These are phyloP conservation scores for Elsinoe arachidis DNA, from an alignment of 2,329 filamentous ascomycete genomes.

Conservation along the genomic window DNA sequence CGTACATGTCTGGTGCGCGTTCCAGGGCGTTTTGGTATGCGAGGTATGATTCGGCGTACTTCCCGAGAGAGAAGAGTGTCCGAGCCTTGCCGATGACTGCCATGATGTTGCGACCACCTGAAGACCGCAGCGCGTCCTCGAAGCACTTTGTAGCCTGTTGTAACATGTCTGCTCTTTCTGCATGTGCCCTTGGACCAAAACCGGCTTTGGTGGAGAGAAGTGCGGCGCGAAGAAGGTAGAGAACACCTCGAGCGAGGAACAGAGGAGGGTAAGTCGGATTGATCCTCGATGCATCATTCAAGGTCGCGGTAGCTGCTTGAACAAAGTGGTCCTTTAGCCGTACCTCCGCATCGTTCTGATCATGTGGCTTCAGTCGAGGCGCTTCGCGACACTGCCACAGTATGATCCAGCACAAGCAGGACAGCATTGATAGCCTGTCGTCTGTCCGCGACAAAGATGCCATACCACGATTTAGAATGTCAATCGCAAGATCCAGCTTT, in stretches of 20 bases:
- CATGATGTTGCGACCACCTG: conserved; percentile 80
- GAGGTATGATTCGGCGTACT: conserved; percentile 73
- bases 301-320: conserved; percentile 75
- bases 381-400: conserved; percentile 82
- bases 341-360: conserved; percentile 54
- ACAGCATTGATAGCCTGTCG: conserved; percentile 77
- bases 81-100: conserved; percentile 84
- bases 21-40: conserved; percentile 79
- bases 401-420: conserved; percentile 83
- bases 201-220: conserved; percentile 66
- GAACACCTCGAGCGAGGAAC: conserved; percentile 81
- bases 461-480: conserved; percentile 63
- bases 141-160: conserved; percentile 86
- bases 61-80: conserved; percentile 75
- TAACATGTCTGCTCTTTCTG: conserved; percentile 68
- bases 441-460: conserved; percentile 61
- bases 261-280: conserved; percentile 88
- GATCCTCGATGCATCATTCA: conserved; percentile 92
- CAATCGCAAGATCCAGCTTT: conserved; percentile 75
- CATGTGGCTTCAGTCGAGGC: conserved; percentile 52
- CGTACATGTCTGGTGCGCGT: conserved; percentile 77
- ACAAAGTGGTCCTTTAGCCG: conserved; percentile 93
- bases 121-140: conserved; percentile 82
- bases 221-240: conserved; percentile 80
- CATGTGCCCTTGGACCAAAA: conserved; percentile 53